Evolutionary conservation across 495 filamentous ascomycete species (phyloP), one percentile per base, ranked within the genome.

Genomic region (Gamarada debralockiae): DNA sequence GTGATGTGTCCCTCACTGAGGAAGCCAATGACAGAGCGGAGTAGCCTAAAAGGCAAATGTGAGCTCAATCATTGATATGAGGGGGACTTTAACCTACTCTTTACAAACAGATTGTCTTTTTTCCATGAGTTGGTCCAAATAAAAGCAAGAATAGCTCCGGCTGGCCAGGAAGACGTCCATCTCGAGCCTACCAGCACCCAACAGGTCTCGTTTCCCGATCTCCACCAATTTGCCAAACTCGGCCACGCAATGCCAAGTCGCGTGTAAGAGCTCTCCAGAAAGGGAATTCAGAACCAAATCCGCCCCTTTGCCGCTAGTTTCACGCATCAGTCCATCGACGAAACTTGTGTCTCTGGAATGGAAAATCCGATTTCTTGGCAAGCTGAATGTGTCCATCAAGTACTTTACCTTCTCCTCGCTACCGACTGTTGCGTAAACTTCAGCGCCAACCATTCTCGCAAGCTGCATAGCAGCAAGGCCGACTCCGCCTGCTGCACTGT

Each of bases 281-380:
- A 87, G 62, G 0, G 78, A 83, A 60, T 86, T 87, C 10, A 89
- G 58, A 5, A 87, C 67, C 0, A 89, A 73, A 57, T 88, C 83
- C 0, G 86, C 79, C 86, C 84, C 1, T 75, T 70, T 22, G 63
- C 43, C 2, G n/a, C n/a, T n/a, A n/a, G 80, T 85, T 18, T 65
- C 59, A 0, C 58, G 31, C 38, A 72, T 62, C 0, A 81, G 34
- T 6, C 59, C 70, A 14, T 64, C 53, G 0, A 67, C 48, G 43
- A 80, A 79, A 0, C 66, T 64, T 0, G 57, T 52, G 34, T 72
- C 65, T 4, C 72, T 55, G n/a, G 70, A 75, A 36, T 69, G 66
- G 61, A 84, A 76, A 41, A 84, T 81, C 24, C 69, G 69, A 3
- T 73, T 59, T 0, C 68, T 60, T 0, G 73, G 67, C 3, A 86